phyloP scores from a whole-genome alignment of 164 flowering plant species.

The Vitis rotundifolia region DNA sequence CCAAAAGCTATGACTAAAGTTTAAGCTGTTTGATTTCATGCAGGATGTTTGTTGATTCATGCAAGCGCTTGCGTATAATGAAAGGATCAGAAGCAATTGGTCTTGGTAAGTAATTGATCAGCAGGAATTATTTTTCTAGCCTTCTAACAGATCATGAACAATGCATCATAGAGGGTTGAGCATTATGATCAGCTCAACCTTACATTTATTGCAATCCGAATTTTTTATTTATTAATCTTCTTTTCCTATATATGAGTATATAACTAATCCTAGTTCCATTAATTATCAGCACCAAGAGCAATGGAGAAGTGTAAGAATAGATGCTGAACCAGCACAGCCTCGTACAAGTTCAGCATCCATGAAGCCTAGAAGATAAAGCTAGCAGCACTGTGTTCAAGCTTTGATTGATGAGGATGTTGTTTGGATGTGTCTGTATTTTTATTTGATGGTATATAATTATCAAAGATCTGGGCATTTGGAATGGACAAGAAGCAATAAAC shows the following conservation, averaged over 20 bases:
- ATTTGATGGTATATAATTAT: conserved; percentile 32
- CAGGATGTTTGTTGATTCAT: conserved; percentile 80
- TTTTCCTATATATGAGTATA: too few species aligned
- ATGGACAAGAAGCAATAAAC: conserved; percentile 41
- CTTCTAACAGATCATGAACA: too few species aligned
- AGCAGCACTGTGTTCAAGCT: too few species aligned
- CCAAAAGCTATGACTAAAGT: not conserved
- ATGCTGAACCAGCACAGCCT: conserved; percentile 14
- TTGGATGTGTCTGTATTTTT: conserved; percentile 33
- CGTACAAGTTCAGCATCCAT: not conserved
- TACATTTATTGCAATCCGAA: too few species aligned
- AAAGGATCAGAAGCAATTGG: conserved; percentile 86
- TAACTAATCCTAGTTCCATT: not conserved
- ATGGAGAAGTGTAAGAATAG: conserved; percentile 43
- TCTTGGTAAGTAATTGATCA: conserved; percentile 46
- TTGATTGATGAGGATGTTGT: conserved; percentile 6
- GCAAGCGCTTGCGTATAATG: conserved; percentile 83
- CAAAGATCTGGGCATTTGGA: conserved; percentile 32
- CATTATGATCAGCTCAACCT: too few species aligned
- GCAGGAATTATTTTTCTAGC: too few species aligned
- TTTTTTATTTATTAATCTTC: too few species aligned
- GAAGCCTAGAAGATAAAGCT: not conserved
- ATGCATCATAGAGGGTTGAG: too few species aligned
- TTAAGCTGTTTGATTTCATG: not conserved
- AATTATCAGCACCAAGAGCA: conserved; percentile 35